Percentiles rank a stretch among this genome's conserved stretches.
phyloP scores from a whole-genome alignment of 176 grass and related monocot genomes.

The Leersia perrieri region DNA sequence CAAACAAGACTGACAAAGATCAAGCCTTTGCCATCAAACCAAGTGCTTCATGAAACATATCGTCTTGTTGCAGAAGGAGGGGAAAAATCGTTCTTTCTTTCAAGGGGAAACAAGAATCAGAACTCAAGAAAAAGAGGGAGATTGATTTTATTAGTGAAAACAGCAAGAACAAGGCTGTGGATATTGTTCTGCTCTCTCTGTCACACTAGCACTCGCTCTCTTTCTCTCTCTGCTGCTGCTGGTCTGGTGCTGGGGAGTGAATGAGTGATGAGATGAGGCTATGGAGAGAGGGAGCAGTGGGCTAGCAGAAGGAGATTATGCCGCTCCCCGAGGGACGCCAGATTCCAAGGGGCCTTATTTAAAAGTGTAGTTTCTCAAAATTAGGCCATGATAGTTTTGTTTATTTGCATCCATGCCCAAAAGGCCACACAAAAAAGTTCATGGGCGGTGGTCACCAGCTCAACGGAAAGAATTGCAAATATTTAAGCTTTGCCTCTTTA shows the following conservation, averaged over 20 bases:
- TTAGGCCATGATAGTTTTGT: not conserved
- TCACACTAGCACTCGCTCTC: not conserved
- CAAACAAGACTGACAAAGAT: not conserved
- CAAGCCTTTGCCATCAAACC: not conserved
- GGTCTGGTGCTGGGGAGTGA: not conserved
- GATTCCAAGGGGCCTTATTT: constrained; percentile 15
- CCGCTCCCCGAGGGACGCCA: constrained; percentile 20
- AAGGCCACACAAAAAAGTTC: not conserved
- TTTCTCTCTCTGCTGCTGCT: too few species aligned
- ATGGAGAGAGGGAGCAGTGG: not conserved
- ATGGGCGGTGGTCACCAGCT: not conserved
- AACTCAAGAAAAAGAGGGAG: not conserved
- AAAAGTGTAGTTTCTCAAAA: not conserved
- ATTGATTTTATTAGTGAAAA: not conserved
- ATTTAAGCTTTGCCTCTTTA: too few species aligned
- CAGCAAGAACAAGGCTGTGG: not conserved
- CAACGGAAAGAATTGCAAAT: not conserved
- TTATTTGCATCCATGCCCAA: constrained; percentile 35
- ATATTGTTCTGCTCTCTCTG: not conserved
- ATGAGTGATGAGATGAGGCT: not conserved
- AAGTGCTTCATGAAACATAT: not conserved
- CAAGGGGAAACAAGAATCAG: not conserved
- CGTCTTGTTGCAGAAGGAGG: not conserved
- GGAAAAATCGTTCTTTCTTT: not conserved
- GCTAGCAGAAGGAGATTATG: constrained; percentile 3